phyloP scores from a whole-genome alignment of 2,329 filamentous ascomycete genomes.

The Ramularia endophylla region DNA sequence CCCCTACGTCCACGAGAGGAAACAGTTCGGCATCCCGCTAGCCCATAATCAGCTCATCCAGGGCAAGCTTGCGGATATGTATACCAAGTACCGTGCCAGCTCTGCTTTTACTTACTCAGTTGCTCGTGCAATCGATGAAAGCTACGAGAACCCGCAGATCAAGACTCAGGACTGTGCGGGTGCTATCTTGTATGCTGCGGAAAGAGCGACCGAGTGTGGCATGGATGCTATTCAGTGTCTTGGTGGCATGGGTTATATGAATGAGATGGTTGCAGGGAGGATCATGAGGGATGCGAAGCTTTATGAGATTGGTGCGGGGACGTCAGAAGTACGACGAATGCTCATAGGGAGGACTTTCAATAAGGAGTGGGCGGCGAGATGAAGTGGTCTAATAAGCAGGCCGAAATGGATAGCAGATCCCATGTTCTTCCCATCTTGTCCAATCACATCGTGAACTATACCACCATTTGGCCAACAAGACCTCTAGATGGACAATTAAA shows the following conservation, averaged over 20 bases:
- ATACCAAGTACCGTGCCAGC: constrained; percentile 81
- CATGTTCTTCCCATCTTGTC: no score
- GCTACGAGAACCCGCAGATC: constrained; percentile 43
- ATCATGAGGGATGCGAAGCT: constrained; percentile 72
- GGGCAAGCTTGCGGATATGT: constrained; percentile 93
- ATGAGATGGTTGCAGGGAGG: constrained; percentile 86
- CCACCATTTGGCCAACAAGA: no score
- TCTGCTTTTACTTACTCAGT: constrained; percentile 84
- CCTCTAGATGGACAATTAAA: no score
- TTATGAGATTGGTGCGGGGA: constrained; percentile 96
- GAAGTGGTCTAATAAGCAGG: not conserved
- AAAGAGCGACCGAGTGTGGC: constrained; percentile 79
- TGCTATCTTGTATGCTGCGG: constrained; percentile 86
- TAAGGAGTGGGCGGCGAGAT: constrained; percentile 59
- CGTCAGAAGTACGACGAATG: constrained; percentile 88
- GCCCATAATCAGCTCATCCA: constrained; percentile 91
- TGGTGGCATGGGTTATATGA: constrained; percentile 92
- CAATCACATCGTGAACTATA: no score
- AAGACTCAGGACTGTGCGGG: constrained; percentile 90
- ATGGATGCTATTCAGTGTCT: constrained; percentile 88
- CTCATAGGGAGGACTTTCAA: constrained; percentile 92
- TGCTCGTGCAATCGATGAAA: constrained; percentile 71
- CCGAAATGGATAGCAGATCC: no score
- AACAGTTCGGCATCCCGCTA: constrained; percentile 81
- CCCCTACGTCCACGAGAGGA: constrained; percentile 82